Percentiles rank a stretch among this genome's conserved stretches.
Evolutionary conservation across 352 stramenopile species (phyloP).

Genomic region (Globisporangium echinulatum): DNA sequence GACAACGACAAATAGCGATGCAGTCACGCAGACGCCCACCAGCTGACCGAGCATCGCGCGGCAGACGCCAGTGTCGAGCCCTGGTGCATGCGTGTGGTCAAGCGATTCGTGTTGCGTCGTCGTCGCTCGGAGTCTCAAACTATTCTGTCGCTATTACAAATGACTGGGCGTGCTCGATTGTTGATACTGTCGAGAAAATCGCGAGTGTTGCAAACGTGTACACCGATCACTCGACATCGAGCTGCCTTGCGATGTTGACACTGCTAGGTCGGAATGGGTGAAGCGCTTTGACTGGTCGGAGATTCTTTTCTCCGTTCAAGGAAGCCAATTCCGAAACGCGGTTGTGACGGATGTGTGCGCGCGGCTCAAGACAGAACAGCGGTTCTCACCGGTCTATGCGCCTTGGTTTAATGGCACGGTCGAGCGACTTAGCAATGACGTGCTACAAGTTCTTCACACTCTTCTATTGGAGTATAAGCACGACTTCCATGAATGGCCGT

Average conservation of each 20-base stretch:
- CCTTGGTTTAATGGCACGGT: too few relatives aligned
- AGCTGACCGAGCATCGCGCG: constrained; percentile 44
- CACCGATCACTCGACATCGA: constrained; percentile 28
- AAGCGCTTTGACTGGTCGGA: too few relatives aligned
- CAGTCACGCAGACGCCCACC: constrained; percentile 26
- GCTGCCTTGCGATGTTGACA: constrained; percentile 13
- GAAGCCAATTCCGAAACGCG: too few relatives aligned
- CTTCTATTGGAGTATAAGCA: too few relatives aligned
- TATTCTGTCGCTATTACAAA: constrained; percentile 16
- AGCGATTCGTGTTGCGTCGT: constrained; percentile 24
- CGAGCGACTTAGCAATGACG: too few relatives aligned
- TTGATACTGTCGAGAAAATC: constrained; percentile 2
- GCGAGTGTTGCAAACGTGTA: constrained; percentile 15
- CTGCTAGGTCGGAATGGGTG: too few relatives aligned
- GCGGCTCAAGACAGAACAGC: too few relatives aligned
- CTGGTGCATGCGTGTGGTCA: constrained; percentile 22
- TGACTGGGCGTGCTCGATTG: constrained; percentile 14
- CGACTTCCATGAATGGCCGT: too few relatives aligned
- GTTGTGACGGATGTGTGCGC: too few relatives aligned
- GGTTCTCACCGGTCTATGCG: too few relatives aligned
- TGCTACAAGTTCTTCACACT: too few relatives aligned
- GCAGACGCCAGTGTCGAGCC: constrained; percentile 44
- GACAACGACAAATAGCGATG: constrained; percentile 36
- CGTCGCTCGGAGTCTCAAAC: constrained; percentile 3
- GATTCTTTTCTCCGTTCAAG: too few relatives aligned